These are phyloP conservation scores for Mrakia hoshinonis DNA, from an alignment of 768 basidiomycete species.

Conservation along the genomic window DNA sequence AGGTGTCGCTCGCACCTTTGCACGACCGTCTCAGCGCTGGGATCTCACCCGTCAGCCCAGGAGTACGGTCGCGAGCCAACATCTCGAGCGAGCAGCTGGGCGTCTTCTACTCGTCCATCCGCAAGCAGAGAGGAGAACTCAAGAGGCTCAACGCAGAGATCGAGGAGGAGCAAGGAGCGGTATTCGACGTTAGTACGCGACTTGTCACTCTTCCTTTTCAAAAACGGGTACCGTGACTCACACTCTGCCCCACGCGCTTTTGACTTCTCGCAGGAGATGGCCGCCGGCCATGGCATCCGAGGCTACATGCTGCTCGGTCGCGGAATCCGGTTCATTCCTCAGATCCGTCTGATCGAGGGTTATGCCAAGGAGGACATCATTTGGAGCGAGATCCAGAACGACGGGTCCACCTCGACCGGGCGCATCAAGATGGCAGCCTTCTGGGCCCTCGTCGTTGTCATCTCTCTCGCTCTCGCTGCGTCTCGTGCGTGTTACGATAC, in stretches of 20 bases:
- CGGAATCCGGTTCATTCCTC: neutral
- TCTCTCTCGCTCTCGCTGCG: neutral
- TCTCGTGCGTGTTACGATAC: neutral
- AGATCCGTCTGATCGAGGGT: neutral
- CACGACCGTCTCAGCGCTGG: slow-evolving; percentile 5
- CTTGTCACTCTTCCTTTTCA: neutral
- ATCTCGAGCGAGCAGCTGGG: neutral
- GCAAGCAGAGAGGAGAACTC: neutral
- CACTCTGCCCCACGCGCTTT: too few species aligned
- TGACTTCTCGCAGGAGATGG: neutral
- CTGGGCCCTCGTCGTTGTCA: slow-evolving; percentile 1
- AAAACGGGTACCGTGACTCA: neutral
- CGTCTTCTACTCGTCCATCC: neutral
- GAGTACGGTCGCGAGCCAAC: neutral
- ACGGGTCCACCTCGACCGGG: neutral
- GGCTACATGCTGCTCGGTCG: neutral
- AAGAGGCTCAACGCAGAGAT: slow-evolving; percentile 4
- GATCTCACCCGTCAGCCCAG: neutral
- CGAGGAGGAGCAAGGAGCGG: neutral
- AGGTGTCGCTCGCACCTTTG: neutral
- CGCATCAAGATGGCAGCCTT: neutral
- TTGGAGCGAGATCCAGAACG: slow-evolving; percentile 1
- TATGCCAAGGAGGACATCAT: slow-evolving; percentile 15
- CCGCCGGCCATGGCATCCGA: neutral
- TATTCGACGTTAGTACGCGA: neutral